These are phyloP conservation scores for Erodium maritimum DNA, from an alignment of 345 rosid species.

Conservation along the genomic window DNA sequence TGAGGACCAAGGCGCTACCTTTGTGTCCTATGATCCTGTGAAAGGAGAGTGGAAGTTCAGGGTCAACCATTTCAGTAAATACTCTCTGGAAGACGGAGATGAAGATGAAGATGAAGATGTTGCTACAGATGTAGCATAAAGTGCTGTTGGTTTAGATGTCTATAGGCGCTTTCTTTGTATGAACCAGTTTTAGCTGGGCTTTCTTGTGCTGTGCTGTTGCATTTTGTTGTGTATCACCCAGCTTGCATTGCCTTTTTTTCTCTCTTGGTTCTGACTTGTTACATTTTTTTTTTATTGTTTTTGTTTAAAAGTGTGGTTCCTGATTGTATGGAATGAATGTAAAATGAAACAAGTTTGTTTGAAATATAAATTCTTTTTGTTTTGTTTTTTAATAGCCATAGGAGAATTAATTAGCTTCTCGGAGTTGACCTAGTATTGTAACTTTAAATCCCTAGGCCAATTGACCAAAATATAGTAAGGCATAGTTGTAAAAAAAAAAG, in stretches of 20 bases:
- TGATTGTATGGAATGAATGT: neutral
- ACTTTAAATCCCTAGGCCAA: too few relatives aligned
- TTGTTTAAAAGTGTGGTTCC: neutral
- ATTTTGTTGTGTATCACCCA: neutral
- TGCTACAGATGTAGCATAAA: neutral
- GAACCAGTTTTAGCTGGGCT: neutral
- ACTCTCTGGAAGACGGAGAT: constrained; percentile 39
- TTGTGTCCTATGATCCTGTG: constrained; percentile 52
- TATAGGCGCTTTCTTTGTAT: neutral
- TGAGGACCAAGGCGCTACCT: constrained; percentile 72
- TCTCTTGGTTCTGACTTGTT: neutral
- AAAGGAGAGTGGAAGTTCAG: constrained; percentile 76
- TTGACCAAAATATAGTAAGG: too few relatives aligned
- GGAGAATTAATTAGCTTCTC: too few relatives aligned
- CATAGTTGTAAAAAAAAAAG: too few relatives aligned
- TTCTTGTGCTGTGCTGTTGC: neutral
- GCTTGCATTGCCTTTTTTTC: neutral
- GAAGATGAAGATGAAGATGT: constrained; percentile 7
- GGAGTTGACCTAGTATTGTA: too few relatives aligned
- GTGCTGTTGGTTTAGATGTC: neutral
- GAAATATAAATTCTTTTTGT: neutral
- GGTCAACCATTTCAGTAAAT: constrained; percentile 61
- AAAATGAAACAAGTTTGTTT: too few relatives aligned
- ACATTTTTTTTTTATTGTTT: neutral
- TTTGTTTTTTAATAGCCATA: too few relatives aligned